phyloP scores from a whole-genome alignment of 495 filamentous ascomycete genomes.

The Entonaema liquescens region DNA sequence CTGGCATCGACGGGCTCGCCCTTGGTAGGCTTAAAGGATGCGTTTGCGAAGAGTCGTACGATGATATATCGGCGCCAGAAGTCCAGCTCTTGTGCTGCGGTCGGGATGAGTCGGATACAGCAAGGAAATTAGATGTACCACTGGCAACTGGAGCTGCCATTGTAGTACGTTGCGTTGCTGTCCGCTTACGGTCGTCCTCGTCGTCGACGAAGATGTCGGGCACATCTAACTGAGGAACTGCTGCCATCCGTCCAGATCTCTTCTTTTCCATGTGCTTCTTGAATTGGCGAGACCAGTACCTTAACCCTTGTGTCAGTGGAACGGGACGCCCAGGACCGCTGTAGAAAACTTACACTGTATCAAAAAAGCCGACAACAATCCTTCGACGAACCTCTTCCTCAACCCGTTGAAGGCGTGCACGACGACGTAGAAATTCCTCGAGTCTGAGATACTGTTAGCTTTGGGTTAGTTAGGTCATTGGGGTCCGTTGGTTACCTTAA shows the following conservation, averaged over 20 bases:
- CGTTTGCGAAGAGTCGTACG: constrained; percentile 51
- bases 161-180: constrained; percentile 39
- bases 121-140: constrained; percentile 43
- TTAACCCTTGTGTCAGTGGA: constrained; percentile 43
- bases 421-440: constrained; percentile 93
- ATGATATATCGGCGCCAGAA: constrained; percentile 52
- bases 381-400: constrained; percentile 92
- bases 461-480: neutral
- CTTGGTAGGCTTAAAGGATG: constrained; percentile 56
- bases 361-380: constrained; percentile 92
- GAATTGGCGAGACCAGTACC: constrained; percentile 84
- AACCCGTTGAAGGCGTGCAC: constrained; percentile 90
- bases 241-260: constrained; percentile 75
- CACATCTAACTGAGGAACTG: constrained; percentile 80
- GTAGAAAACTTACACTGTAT: constrained; percentile 72
- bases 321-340: neutral
- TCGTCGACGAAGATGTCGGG: constrained; percentile 92
- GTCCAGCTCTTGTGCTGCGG: constrained; percentile 53
- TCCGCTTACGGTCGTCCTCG: constrained; percentile 49
- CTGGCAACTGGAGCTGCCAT: constrained; percentile 34
- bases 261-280: constrained; percentile 73
- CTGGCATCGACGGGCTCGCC: constrained; percentile 42
- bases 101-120: constrained; percentile 48
- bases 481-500: constrained; percentile 64
- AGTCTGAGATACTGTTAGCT: constrained; percentile 58